Evolutionary conservation across 257 asterid genomes (phyloP).

Genomic region (Solanum piurae): DNA sequence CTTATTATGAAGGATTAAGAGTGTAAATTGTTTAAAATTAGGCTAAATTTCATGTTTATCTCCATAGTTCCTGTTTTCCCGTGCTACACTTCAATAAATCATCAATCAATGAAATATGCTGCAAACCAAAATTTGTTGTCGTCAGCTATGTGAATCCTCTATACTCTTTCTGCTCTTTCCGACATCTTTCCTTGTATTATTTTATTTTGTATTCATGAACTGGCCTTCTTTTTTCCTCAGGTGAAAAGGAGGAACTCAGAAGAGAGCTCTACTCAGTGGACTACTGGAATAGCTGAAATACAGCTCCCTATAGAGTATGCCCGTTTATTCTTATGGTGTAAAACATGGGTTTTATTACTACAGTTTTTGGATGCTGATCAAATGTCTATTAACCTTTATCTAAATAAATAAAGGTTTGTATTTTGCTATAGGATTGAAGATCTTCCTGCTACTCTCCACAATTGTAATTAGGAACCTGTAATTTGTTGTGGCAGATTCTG

Average conservation of each 20-base stretch:
- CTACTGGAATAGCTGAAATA: conserved; percentile 96
- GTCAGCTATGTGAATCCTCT: not conserved
- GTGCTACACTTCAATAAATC: not conserved
- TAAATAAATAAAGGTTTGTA: not conserved
- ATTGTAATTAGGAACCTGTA: not conserved
- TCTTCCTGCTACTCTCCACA: not conserved
- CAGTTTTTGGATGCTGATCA: not conserved
- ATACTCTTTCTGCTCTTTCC: not conserved
- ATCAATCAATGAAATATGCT: not conserved
- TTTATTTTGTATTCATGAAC: not conserved
- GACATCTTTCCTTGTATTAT: not conserved
- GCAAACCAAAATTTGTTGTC: not conserved
- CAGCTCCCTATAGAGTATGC: conserved; percentile 97
- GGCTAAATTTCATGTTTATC: not conserved
- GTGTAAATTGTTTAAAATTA: not conserved
- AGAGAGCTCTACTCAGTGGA: conserved; percentile 98
- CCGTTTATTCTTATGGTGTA: not conserved
- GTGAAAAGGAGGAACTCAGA: conserved; percentile 83
- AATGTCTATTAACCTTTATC: not conserved
- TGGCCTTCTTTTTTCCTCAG: conserved; percentile 18
- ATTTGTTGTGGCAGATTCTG: not conserved
- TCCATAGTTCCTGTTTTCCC: not conserved
- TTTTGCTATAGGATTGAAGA: not conserved
- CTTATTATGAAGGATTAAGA: not conserved
- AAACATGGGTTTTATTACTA: not conserved